Conservation (phyloP, 805 yeast species). For the Teunomyces barrocoloradensis region DNA sequence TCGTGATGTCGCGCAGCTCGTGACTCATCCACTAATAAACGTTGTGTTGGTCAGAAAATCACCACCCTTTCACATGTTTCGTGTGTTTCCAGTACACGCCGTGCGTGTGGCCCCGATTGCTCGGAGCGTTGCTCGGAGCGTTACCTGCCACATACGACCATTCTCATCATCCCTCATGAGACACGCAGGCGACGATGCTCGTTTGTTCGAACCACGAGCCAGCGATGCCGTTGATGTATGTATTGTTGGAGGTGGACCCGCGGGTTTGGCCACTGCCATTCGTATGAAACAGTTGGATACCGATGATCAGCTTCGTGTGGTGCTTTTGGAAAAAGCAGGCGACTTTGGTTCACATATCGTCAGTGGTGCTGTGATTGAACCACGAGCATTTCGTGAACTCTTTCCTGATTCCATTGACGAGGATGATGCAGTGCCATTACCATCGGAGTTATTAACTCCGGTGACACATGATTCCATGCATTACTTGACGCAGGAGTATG, state of each 20-base stretch:
- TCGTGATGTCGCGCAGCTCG: not conserved
- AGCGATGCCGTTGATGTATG: conserved; percentile 89
- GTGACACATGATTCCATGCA: conserved; percentile 77
- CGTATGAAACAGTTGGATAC: conserved; percentile 79
- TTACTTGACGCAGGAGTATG: conserved; percentile 56
- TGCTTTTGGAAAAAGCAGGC: conserved; percentile 87
- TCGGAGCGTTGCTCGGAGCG: no score
- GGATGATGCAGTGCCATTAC: conserved; percentile 63
- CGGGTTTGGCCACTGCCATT: conserved; percentile 94
- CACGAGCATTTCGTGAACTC: conserved; percentile 80
- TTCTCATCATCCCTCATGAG: no score
- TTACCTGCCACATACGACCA: no score
- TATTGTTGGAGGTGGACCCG: conserved; percentile 97
- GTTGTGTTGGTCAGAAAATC: not conserved
- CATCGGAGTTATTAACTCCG: conserved; percentile 68
- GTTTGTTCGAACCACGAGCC: conserved; percentile 44
- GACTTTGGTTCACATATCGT: conserved; percentile 92
- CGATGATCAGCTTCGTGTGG: conserved; percentile 74
- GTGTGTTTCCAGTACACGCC: not conserved
- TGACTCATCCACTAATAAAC: conserved; percentile 2
- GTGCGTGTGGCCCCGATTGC: no score
- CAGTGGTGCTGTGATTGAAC: conserved; percentile 94
- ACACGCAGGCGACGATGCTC: no score
- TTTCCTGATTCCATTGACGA: conserved; percentile 74
- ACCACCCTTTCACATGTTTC: not conserved